Percentiles rank a stretch among this genome's conserved stretches.
phyloP scores from a whole-genome alignment of 352 stramenopile genomes.

The Phytophthora idaei region DNA sequence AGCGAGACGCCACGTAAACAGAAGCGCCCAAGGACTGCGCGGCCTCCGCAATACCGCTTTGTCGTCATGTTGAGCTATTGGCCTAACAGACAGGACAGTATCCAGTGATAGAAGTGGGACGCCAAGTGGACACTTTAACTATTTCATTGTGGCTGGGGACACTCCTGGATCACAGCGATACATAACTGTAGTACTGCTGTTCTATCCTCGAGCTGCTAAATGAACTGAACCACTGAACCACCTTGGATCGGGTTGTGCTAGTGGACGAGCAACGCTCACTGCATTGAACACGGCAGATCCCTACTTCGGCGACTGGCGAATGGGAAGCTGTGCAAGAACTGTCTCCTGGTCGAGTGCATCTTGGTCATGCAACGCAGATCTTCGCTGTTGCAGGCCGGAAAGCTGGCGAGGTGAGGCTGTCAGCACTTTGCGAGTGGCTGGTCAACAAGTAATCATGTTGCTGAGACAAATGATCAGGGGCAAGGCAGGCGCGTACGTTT shows the following conservation, averaged over 20 bases:
- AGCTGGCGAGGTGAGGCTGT: too few relatives aligned
- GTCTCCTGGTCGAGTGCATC: too few relatives aligned
- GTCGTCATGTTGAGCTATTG: constrained; percentile 14
- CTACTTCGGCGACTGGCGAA: too few relatives aligned
- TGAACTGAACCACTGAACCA: too few relatives aligned
- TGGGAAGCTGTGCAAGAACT: not conserved
- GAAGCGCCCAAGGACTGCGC: not conserved
- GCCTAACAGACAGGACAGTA: not conserved
- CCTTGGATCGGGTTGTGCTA: too few relatives aligned
- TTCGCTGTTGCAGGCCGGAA: too few relatives aligned
- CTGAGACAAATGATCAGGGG: constrained; percentile 13
- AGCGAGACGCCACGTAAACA: not conserved
- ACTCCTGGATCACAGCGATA: too few relatives aligned
- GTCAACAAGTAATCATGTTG: constrained; percentile 6
- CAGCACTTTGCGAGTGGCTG: not conserved
- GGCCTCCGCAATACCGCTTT: not conserved
- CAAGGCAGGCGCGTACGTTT: constrained; percentile 5
- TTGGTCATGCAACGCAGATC: too few relatives aligned
- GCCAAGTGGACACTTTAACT: constrained; percentile 1
- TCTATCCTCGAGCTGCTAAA: too few relatives aligned
- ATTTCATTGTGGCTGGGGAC: not conserved
- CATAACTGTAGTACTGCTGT: too few relatives aligned
- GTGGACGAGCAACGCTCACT: too few relatives aligned
- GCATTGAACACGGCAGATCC: too few relatives aligned
- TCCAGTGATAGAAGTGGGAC: constrained; percentile 22